Evolutionary conservation across 108 stramenopile genomes (phyloP).

Genomic region (Ochromonas danica): DNA sequence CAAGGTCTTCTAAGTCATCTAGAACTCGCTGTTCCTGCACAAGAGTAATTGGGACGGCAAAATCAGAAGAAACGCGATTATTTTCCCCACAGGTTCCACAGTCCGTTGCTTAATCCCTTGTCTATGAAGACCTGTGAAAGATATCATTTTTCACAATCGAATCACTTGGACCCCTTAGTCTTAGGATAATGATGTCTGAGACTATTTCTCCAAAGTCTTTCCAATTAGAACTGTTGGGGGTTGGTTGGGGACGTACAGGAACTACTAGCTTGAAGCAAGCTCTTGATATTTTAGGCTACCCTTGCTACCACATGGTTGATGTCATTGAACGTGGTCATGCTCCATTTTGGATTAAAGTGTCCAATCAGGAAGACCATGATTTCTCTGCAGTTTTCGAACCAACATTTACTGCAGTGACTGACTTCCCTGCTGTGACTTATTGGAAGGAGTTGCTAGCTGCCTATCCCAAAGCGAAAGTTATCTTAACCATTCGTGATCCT

Average conservation of each 20-base stretch:
- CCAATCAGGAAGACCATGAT: background rate
- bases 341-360: background rate
- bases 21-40: too few relatives aligned
- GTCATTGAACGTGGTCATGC: background rate
- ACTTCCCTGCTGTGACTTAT: background rate
- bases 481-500: background rate
- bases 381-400: background rate
- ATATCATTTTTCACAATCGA: too few relatives aligned
- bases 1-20: too few relatives aligned
- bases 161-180: too few relatives aligned
- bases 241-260: conserved; percentile 1
- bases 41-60: too few relatives aligned
- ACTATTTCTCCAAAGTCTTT: too few relatives aligned
- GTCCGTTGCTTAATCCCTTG: too few relatives aligned
- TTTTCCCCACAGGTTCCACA: too few relatives aligned
- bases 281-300: background rate
- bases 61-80: too few relatives aligned
- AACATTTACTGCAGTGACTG: background rate
- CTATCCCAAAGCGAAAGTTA: background rate
- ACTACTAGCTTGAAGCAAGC: background rate
- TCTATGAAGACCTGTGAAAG: too few relatives aligned
- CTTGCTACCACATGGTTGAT: background rate
- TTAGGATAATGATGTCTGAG: too few relatives aligned
- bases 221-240: background rate
- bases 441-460: background rate